These are phyloP conservation scores for Pyricularia pennisetigena DNA, from an alignment of 2,329 filamentous ascomycete genomes.

Conservation along the genomic window DNA sequence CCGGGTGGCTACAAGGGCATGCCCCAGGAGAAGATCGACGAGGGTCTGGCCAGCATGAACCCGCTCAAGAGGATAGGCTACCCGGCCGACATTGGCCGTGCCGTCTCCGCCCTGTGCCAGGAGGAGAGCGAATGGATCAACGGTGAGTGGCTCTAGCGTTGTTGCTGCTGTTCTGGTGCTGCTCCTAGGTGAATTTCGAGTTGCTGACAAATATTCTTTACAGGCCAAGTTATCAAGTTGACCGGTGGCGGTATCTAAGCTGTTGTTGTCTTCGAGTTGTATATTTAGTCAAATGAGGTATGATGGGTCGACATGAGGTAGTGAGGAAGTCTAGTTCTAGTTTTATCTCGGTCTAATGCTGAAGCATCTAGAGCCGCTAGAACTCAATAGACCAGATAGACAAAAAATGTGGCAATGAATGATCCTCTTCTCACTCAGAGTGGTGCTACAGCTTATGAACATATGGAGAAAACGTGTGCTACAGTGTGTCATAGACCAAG, in stretches of 20 bases:
- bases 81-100: conserved; percentile 48
- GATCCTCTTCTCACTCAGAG: too few species aligned
- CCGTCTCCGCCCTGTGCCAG: conserved; percentile 44
- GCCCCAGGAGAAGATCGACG: conserved; percentile 42
- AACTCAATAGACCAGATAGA: background rate
- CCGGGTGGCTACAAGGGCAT: conserved; percentile 43
- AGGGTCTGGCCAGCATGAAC: conserved; percentile 43
- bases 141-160: conserved; percentile 28
- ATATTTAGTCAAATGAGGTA: too few species aligned
- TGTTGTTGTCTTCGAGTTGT: too few species aligned
- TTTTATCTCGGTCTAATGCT: background rate
- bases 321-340: background rate
- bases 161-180: too few species aligned
- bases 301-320: too few species aligned
- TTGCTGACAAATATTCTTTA: background rate
- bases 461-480: too few species aligned
- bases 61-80: conserved; percentile 49
- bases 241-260: conserved; percentile 22
- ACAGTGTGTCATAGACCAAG: too few species aligned
- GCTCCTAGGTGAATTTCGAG: background rate
- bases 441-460: too few species aligned
- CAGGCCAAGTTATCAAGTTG: conserved; percentile 29
- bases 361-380: background rate
- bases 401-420: background rate
- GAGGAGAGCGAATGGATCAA: conserved; percentile 57